Base-by-base conservation (phyloP, 2,329 filamentous ascomycete genomes). In the Verticillium isaacii region DNA sequence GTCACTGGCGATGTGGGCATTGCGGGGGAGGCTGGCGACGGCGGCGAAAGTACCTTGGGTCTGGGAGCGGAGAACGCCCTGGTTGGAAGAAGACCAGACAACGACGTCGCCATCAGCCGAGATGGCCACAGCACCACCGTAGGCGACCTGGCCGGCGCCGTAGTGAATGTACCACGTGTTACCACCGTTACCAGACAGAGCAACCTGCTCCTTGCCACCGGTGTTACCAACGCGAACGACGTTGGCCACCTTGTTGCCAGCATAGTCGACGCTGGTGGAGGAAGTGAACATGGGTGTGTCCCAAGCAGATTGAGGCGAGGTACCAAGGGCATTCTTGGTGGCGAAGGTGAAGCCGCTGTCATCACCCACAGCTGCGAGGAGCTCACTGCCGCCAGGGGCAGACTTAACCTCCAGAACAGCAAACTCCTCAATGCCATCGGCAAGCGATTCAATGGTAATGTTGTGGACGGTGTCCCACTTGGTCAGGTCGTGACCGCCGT, bases 371-470 rank as follows among this genome's bases (percentile, higher is more conserved):
- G 77, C 82, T 1, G 77, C 80, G 2, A 85, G 71, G 3, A 85
- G 77, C 55, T 84, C 81, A 2, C 77, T 78, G 2, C 82, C 83
- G 0, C 78, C 78, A 0, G 80, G 80, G 0, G 77, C 78, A 0
- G 80, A 82, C 17, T 79, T 76, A 14, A 86, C 70, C 3, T 75
- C 80, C 8, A 79, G 76, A 0, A 85, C 75, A 2, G 82, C 75
- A 56, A 80, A 81, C 66, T 85, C 83, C 61, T 85, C 82, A 32
- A 85, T 84, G 0, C 83, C 83, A 32, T 80, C 77, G 1, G 83
- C 83, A 5, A 85, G 73, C 1, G 80, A 80, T 57, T 80, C 66
- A 56, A 85, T 78, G 1, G 77, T 78, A 61, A 85, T 72, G 59
- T 82, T 83, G 63, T 76, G 75, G 2, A 66, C 69, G 0, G 77